phyloP scores from a whole-genome alignment of 352 stramenopile genomes.

The Bremia lactucae region DNA sequence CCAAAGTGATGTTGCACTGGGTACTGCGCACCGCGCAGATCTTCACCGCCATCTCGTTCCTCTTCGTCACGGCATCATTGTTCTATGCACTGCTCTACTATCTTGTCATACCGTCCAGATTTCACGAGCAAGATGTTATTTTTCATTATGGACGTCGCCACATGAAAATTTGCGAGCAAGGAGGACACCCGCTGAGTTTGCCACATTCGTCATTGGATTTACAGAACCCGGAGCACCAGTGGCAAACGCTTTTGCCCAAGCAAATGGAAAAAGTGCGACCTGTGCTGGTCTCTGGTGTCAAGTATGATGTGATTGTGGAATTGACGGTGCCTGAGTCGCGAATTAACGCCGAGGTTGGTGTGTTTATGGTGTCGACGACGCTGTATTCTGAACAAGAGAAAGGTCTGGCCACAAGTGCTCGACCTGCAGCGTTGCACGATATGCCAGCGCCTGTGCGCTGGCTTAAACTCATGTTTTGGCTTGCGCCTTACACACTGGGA shows the following conservation, averaged over 20 bases:
- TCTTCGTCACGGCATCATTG: constrained; percentile 46
- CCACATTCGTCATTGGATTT: constrained; percentile 49
- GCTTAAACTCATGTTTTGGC: constrained; percentile 31
- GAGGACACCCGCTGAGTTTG: constrained; percentile 2
- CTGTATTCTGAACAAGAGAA: constrained; percentile 18
- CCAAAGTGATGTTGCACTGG: constrained; percentile 28
- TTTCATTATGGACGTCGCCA: constrained; percentile 63
- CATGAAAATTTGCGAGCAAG: constrained; percentile 14
- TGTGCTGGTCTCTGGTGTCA: constrained; percentile 52
- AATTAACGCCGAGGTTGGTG: constrained; percentile 52
- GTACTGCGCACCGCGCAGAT: constrained; percentile 29
- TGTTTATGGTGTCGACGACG: constrained; percentile 68
- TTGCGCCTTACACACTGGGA: constrained; percentile 42
- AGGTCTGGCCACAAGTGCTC: constrained; percentile 36
- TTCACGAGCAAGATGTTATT: constrained; percentile 67
- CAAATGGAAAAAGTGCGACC: constrained; percentile 6
- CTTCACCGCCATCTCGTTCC: constrained; percentile 21
- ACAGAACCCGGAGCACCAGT: constrained; percentile 44
- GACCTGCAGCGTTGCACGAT: constrained; percentile 50
- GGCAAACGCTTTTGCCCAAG: constrained; percentile 29
- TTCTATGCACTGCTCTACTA: constrained; percentile 71
- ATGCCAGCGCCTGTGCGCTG: constrained; percentile 48
- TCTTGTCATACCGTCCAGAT: constrained; percentile 60
- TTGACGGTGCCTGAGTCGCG: constrained; percentile 52
- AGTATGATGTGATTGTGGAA: constrained; percentile 73